Evolutionary conservation across 148 eudicot genomes (phyloP), one percentile per base, ranked within the genome.

Genomic region (Simmondsia chinensis): DNA sequence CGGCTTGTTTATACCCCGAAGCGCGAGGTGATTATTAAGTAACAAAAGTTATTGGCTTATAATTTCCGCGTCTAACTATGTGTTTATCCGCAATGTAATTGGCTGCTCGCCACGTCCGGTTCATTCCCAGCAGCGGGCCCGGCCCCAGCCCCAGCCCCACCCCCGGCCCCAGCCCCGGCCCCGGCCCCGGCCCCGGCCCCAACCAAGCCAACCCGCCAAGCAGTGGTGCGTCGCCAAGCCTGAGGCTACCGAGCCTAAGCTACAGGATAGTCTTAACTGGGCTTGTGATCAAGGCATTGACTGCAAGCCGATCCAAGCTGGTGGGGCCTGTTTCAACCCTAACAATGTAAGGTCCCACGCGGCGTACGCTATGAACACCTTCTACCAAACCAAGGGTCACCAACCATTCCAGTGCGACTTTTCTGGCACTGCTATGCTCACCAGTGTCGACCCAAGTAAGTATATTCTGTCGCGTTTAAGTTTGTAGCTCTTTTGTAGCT

Each of bases 311-410:
- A 70, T 70, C 14, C 59, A 70, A 54, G n/a, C 62, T 2, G 66
- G 75, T 18, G 75, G 70, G 17, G 12, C 66, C 4, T 70, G 75
- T 39, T 70, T 50, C 9, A 7, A 54, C 5, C 70, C 75, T 12
- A 55, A 50, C 51, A 47, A 45, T 1, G 38, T 43, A 7, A 33
- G 70, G 20, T n/a, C 66, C 15, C 75, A 70, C 5, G 75, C 75
- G 0, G 30, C 70, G 5, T 70, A 54, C 9, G 66, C 63, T 29
- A 70, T 70, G 75, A 70, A 70, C 52, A 7, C 66, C 0, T 70
- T 20, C 33, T 70, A 70, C 34, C 75, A 70, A 33, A 60, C 57
- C 55, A 70, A 64, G 45, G 75, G 75, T 11, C 70, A 62, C 46
- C 53, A 23, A 5, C 50, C 52, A 7, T 50, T 21, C 55, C 60